Percentiles rank a stretch among this genome's conserved stretches.
These are phyloP conservation scores for Crassisporium funariophilum DNA, from an alignment of 768 basidiomycete genomes.

Conservation along the genomic window DNA sequence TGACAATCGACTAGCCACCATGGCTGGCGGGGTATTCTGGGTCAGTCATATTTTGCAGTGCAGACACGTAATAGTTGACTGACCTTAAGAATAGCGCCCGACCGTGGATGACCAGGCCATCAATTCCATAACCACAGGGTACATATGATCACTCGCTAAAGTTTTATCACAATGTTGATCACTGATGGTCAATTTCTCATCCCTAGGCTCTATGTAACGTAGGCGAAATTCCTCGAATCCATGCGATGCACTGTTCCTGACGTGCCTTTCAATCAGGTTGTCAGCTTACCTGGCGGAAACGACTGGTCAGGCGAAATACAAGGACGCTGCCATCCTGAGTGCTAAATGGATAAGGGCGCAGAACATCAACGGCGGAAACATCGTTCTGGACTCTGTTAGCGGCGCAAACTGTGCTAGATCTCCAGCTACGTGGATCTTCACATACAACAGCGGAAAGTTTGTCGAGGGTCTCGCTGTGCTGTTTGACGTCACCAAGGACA, in stretches of 20 bases:
- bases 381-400: slow-evolving; percentile 51
- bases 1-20: slow-evolving; percentile 34
- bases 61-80: background rate
- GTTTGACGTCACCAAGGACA: slow-evolving; percentile 41
- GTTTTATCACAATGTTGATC: slow-evolving; percentile 40
- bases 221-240: background rate
- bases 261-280: too few relatives aligned
- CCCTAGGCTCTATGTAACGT: background rate
- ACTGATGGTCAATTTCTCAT: background rate
- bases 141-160: slow-evolving; percentile 13
- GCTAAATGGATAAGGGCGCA: slow-evolving; percentile 50
- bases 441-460: slow-evolving; percentile 56
- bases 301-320: slow-evolving; percentile 47
- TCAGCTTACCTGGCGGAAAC: slow-evolving; percentile 52
- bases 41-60: slow-evolving; percentile 23
- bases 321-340: slow-evolving; percentile 44
- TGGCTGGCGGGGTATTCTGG: slow-evolving; percentile 63
- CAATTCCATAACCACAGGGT: slow-evolving; percentile 58
- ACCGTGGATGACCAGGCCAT: slow-evolving; percentile 41
- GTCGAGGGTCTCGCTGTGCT: slow-evolving; percentile 54
- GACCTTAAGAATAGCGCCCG: slow-evolving; percentile 36
- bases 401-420: slow-evolving; percentile 49
- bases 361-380: slow-evolving; percentile 42
- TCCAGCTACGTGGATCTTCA: slow-evolving; percentile 48
- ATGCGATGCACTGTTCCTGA: too few relatives aligned